Base-by-base conservation (phyloP, 768 basidiomycete genomes). In the Mycena vitilis region DNA sequence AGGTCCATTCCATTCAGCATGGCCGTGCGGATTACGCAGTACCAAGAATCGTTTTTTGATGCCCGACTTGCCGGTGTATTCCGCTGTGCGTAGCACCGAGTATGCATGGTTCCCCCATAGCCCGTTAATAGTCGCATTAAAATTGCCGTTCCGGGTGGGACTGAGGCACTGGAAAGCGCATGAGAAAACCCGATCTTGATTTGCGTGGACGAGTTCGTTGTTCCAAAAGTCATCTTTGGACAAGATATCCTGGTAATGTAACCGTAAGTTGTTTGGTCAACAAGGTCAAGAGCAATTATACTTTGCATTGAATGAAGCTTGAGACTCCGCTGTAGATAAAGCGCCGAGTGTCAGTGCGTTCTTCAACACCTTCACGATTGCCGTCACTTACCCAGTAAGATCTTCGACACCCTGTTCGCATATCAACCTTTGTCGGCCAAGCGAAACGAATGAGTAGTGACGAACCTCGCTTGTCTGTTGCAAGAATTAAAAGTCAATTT, bases 141-240 rank as follows among this genome's bases (percentile, higher is more conserved):
- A 65, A 38, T 66, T 49, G 25, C 71, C 68, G 23, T 67, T 70
- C 4, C 70, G 49, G 5, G 66, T 58, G 23, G 65, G 68, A 37
- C 37, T 61, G 38, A 62, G 69, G 9, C 44, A 64, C 16, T 61
- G 62, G 57, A 60, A 65, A 34, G 73, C 78, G 57, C 78, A 79
- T 23, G 75, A 73, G 53, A 79, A 79, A 12, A 78, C 68, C 0
- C 75, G 73, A 66, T 79, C 78, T 13, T 73, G 66, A 55, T 75
- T 75, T 20, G 75, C 74, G 13, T 64, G 59, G 38, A 75, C 36
- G 37, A 80, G 70, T 60, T 80, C 78, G 18, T 76, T 66, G 11
- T 68, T 67, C 79, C 79, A 80, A 65, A 80, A 79, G n/a, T 66
- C 53, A 44, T 80, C 77, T 11, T 49, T 61, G 67, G 79, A 78